A percentile compares a stretch with the other conserved stretches of the same genome.
Evolutionary conservation across 495 filamentous ascomycete species (phyloP).

Genomic region (Xylaria curta): DNA sequence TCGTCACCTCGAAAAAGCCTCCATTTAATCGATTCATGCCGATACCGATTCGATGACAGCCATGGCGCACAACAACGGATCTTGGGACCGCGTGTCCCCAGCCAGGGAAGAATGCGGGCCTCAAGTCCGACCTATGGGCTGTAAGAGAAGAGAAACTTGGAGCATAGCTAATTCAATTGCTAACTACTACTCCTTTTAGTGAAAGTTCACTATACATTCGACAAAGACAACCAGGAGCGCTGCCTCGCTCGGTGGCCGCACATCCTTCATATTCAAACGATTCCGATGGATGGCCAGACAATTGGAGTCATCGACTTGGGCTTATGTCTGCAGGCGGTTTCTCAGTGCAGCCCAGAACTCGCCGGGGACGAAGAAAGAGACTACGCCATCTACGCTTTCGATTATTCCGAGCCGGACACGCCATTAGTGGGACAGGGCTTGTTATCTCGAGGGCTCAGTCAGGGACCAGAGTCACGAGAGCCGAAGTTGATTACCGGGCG

Average conservation of each 20-base stretch:
- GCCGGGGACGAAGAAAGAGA: slow-evolving; percentile 83
- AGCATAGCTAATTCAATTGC: slow-evolving; percentile 19
- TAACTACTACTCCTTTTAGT: slow-evolving; percentile 62
- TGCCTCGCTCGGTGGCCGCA: slow-evolving; percentile 91
- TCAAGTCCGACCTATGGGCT: slow-evolving; percentile 57
- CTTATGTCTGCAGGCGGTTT: slow-evolving; percentile 88
- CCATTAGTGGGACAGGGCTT: slow-evolving; percentile 95
- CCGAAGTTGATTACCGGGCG: slow-evolving; percentile 86
- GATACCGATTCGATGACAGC: not conserved
- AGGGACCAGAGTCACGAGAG: slow-evolving; percentile 60
- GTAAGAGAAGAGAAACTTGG: slow-evolving; percentile 42
- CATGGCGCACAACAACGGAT: slow-evolving; percentile 33
- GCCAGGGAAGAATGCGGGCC: slow-evolving; percentile 51
- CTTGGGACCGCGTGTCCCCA: slow-evolving; percentile 60
- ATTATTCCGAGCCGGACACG: slow-evolving; percentile 92
- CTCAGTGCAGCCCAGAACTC: slow-evolving; percentile 79
- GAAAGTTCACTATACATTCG: slow-evolving; percentile 97
- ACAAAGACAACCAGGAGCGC: slow-evolving; percentile 85
- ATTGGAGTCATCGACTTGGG: slow-evolving; percentile 92
- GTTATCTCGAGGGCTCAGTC: slow-evolving; percentile 81
- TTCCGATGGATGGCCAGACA: slow-evolving; percentile 74
- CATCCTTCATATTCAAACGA: slow-evolving; percentile 77
- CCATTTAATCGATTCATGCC: not conserved
- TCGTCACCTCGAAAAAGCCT: not conserved
- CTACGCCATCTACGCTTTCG: slow-evolving; percentile 95